Conservation (phyloP, 768 basidiomycete genomes). For the Panaeolus papilionaceus region DNA sequence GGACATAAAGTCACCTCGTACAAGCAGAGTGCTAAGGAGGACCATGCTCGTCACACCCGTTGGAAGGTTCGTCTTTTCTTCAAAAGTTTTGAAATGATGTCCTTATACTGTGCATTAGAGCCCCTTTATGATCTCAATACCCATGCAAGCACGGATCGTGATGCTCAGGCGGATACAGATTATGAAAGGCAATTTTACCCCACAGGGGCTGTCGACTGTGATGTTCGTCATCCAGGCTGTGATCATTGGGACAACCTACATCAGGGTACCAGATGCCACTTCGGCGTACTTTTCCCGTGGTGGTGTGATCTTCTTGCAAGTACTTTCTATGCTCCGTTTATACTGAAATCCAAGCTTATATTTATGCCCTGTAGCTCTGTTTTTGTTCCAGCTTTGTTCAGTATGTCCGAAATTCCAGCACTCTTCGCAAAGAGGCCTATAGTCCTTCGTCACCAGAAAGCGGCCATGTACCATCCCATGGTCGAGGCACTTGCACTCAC, state of each 20-base stretch:
- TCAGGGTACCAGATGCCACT: slow-evolving; percentile 56
- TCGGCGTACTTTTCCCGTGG: slow-evolving; percentile 72
- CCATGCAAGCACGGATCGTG: slow-evolving; percentile 50
- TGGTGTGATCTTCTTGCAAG: slow-evolving; percentile 75
- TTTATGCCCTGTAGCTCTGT: no score
- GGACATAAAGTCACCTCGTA: slow-evolving; percentile 47
- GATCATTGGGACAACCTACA: slow-evolving; percentile 68
- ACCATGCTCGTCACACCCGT: slow-evolving; percentile 55
- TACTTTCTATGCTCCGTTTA: slow-evolving; percentile 16
- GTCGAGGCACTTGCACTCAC: slow-evolving; percentile 56
- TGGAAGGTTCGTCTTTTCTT: slow-evolving; percentile 24
- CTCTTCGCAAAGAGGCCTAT: slow-evolving; percentile 67
- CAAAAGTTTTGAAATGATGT: neutral
- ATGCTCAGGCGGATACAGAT: slow-evolving; percentile 49
- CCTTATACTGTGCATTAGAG: slow-evolving; percentile 27
- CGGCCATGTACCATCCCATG: slow-evolving; percentile 59
- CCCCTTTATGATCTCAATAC: slow-evolving; percentile 46
- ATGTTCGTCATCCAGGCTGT: slow-evolving; percentile 42
- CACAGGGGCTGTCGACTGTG: slow-evolving; percentile 32
- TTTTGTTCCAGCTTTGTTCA: slow-evolving; percentile 59
- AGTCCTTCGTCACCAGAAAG: slow-evolving; percentile 59
- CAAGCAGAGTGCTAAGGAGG: slow-evolving; percentile 50
- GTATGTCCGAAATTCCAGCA: slow-evolving; percentile 70
- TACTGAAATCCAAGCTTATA: no score
- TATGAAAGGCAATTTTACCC: slow-evolving; percentile 40